Base-by-base conservation (phyloP, 2,329 filamentous ascomycete species). In the Lasiodiplodia citricola region DNA sequence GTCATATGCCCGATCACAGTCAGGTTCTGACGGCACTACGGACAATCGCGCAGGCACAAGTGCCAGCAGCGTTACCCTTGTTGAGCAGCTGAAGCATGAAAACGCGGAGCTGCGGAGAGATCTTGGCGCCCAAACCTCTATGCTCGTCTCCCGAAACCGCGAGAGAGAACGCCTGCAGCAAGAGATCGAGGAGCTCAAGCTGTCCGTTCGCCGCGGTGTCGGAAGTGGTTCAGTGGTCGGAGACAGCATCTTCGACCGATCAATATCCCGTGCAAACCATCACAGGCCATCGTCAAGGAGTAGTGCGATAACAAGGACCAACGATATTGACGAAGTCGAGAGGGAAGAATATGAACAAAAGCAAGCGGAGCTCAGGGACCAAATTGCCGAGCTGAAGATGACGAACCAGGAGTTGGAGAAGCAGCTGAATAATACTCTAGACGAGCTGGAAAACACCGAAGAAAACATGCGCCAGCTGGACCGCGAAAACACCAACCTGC, bases 111-210 rank as follows among this genome's bases (percentile, higher is more conserved):
- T 99, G 38, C 89, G 95, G 66, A 91, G 94, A 66, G 94, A 98
- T 79, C 92, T 98, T 37, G 93, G 94, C 70, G 96, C 96, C 2
- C 96, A 99, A 78, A 97, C 94, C 0, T 97, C 94, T 0, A 98
- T 99, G 93, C 87, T 99, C 41, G 97, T 95, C 1, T 98, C 96
- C 44, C 88, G 96, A 28, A 97, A 97, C 76, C 91, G 94, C 31
- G 96, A 99, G 77, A 96, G 97, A 77, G 94, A 98, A 77, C 89
- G 94, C 5, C 85, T 99, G 10, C 97, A 98, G 79, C 93, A 97
- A 77, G 95, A 99, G 78, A 98, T 98, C 71, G 96, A 99, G 80
- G 94, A 97, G 70, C 85, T 99, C 71, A 99, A 98, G 81, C 89
- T 98, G 74, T 89, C 92, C 1, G 91, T 94, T 72, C 90, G 94